Evolutionary conservation across 2,329 filamentous ascomycete genomes (phyloP), one percentile per base, ranked within the genome.

Genomic region (Cladorrhinum sp.): DNA sequence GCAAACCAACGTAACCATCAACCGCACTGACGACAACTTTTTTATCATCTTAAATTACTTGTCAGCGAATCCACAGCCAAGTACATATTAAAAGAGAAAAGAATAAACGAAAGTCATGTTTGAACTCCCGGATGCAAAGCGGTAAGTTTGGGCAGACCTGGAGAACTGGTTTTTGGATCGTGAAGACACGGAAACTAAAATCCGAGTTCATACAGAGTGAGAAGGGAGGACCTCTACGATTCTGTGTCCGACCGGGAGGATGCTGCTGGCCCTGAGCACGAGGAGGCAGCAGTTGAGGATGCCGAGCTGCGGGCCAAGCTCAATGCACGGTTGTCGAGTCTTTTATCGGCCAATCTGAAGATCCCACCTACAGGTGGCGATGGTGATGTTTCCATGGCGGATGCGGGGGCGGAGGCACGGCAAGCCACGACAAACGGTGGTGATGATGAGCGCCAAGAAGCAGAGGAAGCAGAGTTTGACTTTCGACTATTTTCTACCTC

Each of bases 401-500:
- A 32, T 2, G n/a, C n/a, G n/a, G n/a, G n/a, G n/a, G 22, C 23
- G 2, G 57, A 53, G 13, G 6, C 29, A 32, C 29, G 7, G 13
- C 29, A 32, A 32, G 29, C 13, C 8, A 62, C 63, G 8, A 64
- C 67, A 13, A 66, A 68, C 13, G 63, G 61, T 6, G 67, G 73
- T 13, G 72, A 67, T 7, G 67, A 65, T 6, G 67, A 73, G 12
- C 69, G 67, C 22, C 62, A 57, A 23, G 63, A 72, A 10, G 69
- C 67, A 27, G 64, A 57, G 38, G 62, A 68, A 3, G 60, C 65
- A 52, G 78, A 79, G 56, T 86, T 85, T 64, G 77, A 80, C 57
- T 87, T 87, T 68, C 77, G 82, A 8, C 77, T 88, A 25, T 88
- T 88, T 69, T 78, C 79, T 63, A 73, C 79, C 18, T 73, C 72